A percentile compares a stretch with the other conserved stretches of the same genome.
phyloP scores from a whole-genome alignment of 352 stramenopile species.

The Globisporangium parvum region DNA sequence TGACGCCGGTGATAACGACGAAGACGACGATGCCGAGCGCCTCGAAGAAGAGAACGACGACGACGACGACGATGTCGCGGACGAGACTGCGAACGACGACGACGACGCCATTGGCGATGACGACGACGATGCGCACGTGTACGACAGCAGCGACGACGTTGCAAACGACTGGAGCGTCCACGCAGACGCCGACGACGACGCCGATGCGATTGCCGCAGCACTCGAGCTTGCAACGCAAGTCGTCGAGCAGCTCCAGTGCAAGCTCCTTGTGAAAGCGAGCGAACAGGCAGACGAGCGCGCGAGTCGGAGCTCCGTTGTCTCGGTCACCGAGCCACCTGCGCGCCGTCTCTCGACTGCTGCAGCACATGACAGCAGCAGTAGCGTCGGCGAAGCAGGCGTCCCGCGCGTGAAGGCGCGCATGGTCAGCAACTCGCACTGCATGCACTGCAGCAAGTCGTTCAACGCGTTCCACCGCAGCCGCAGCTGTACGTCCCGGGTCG shows the following conservation, averaged over 20 bases:
- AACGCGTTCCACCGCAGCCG: conserved; percentile 62
- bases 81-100: conserved; percentile 30
- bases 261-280: conserved; percentile 40
- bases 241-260: conserved; percentile 48
- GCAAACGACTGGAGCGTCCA: conserved; percentile 5
- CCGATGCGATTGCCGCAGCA: conserved; percentile 40
- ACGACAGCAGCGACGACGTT: conserved; percentile 13
- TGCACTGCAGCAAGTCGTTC: conserved; percentile 56
- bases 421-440: conserved; percentile 31
- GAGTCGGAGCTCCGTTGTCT: conserved; percentile 9
- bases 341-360: not conserved
- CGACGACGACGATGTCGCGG: conserved; percentile 42
- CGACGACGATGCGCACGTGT: conserved; percentile 12
- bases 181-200: conserved; percentile 22
- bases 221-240: conserved; percentile 50
- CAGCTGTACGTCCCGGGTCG: conserved; percentile 25
- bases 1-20: too few relatives aligned
- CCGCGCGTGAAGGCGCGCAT: conserved; percentile 32
- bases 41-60: conserved; percentile 26
- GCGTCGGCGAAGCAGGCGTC: conserved; percentile 19
- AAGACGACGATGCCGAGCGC: conserved; percentile 19
- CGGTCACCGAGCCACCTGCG: not conserved
- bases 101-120: conserved; percentile 22
- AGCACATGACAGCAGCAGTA: conserved; percentile 4
- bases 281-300: conserved; percentile 35